A percentile compares a stretch with the other conserved stretches of the same genome.
These are phyloP conservation scores for Crithidia sp. DNA, from an alignment of 208 protist species.

Conservation along the genomic window DNA sequence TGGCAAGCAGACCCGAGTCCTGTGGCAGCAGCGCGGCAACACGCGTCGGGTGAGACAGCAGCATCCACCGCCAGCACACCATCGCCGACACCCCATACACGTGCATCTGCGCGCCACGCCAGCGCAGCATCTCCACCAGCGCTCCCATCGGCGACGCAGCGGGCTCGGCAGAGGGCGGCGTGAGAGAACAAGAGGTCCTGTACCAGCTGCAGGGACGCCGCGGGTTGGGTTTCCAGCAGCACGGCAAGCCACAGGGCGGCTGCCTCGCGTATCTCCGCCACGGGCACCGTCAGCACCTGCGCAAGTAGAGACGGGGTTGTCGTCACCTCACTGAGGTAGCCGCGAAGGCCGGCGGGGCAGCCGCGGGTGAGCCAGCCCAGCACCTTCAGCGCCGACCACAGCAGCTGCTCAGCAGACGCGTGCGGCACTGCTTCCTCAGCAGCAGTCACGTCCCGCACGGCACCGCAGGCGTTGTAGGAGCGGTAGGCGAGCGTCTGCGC, in stretches of 20 bases:
- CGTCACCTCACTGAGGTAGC: constrained; percentile 26
- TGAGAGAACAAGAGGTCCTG: constrained; percentile 4
- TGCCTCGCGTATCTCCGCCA: constrained; percentile 50
- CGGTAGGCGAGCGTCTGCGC: constrained; percentile 21
- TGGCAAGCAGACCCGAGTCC: constrained; percentile 30
- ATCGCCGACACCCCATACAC: constrained; percentile 41
- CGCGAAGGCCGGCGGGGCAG: constrained; percentile 31
- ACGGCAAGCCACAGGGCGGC: constrained; percentile 33
- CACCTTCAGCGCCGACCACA: constrained; percentile 33
- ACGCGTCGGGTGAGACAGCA: constrained; percentile 36
- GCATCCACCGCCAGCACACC: constrained; percentile 60
- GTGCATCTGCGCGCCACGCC: constrained; percentile 32
- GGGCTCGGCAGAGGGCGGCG: background rate
- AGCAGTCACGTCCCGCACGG: background rate
- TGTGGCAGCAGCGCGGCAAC: constrained; percentile 23
- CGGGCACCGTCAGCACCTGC: constrained; percentile 39
- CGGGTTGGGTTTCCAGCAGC: constrained; percentile 37
- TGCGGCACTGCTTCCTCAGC: constrained; percentile 16
- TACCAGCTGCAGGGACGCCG: constrained; percentile 24
- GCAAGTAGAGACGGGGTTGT: constrained; percentile 25
- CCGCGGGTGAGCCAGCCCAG: constrained; percentile 29
- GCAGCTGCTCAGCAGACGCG: constrained; percentile 27
- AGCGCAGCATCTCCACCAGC: constrained; percentile 32
- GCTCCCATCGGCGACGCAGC: constrained; percentile 6
- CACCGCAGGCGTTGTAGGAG: constrained; percentile 6